Percentiles rank a stretch among this genome's conserved stretches.
These are phyloP conservation scores for Cucumis variabilis DNA, from an alignment of 331 rosid species.

Conservation along the genomic window DNA sequence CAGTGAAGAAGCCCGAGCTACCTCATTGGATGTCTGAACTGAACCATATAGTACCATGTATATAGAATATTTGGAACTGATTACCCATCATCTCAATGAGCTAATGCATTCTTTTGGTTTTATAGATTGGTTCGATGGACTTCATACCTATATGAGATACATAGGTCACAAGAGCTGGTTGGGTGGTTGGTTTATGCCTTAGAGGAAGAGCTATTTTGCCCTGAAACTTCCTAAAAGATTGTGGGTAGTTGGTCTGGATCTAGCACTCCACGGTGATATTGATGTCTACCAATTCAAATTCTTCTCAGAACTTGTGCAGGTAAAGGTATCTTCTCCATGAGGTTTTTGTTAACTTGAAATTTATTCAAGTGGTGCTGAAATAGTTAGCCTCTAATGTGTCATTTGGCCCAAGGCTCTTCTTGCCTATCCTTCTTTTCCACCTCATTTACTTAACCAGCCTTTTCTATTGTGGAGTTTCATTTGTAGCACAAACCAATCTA, in stretches of 20 bases:
- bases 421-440: neutral
- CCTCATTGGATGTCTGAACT: constrained; percentile 59
- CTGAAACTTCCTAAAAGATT: constrained; percentile 90
- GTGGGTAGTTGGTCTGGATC: constrained; percentile 98
- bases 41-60: neutral
- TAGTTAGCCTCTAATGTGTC: neutral
- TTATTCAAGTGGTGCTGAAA: constrained; percentile 3
- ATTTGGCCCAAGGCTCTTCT: neutral
- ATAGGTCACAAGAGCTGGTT: constrained; percentile 95
- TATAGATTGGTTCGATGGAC: constrained; percentile 99
- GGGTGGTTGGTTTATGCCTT: constrained; percentile 99
- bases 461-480: neutral
- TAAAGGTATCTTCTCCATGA: constrained; percentile 65
- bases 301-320: constrained; percentile 69
- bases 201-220: constrained; percentile 96
- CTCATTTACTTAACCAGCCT: neutral
- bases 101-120: constrained; percentile 33
- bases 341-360: constrained; percentile 16
- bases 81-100: neutral
- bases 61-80: neutral
- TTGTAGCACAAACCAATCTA: neutral
- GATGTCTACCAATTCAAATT: constrained; percentile 98
- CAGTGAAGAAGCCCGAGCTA: constrained; percentile 84
- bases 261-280: constrained; percentile 92
- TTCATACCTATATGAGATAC: constrained; percentile 92